Base-by-base conservation (phyloP, 2,329 filamentous ascomycete genomes). In the Thielaviopsis ethacetica region DNA sequence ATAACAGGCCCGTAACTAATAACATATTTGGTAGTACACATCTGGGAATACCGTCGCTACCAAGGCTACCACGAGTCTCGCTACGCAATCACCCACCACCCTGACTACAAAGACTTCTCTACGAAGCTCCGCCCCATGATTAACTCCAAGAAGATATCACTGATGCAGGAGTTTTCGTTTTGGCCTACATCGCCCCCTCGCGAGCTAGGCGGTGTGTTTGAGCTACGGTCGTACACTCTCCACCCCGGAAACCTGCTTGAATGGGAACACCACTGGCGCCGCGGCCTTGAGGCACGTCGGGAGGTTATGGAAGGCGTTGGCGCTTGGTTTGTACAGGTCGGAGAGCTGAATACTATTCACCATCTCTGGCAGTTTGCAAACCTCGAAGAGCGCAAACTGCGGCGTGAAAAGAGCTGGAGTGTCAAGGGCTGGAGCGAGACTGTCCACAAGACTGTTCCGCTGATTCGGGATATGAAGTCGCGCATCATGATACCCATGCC, bases 131-230 rank as follows among this genome's bases (percentile, higher is more conserved):
- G 90, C 72, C 78, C 75, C n/a, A 76, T 97, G 62, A 91, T 98
- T 68, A 83, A 78, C 61, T 82, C 82, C 63, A 97, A 95, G 76
- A 83, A 84, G 65, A 86, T 85, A 4, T 96, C 91, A 0, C 79
- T 98, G 56, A 98, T 98, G 93, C 93, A 98, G 71, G 93, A 98
- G 72, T 98, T 98, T 73, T 95, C 91, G 41, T 98, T 98, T 79
- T 98, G 93, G 93, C 93, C 93, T 1, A 98, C 93, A 2, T 91
- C 89, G 0, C 80, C 91, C 5, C 93, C 93, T 0, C 88, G 93
- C 62, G 78, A 88, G 67, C 81, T 98, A 0, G 93, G 93, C 59
- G 93, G 93, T 53, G 73, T 98, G 50, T 98, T 98, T 69, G 93
- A 98, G 75, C 79, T 98, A 38, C 88, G 93, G 57, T 96, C 93